Evolutionary conservation across 257 asterid genomes (phyloP), one percentile per base, ranked within the genome.

Genomic region (Penstemon newberryi): DNA sequence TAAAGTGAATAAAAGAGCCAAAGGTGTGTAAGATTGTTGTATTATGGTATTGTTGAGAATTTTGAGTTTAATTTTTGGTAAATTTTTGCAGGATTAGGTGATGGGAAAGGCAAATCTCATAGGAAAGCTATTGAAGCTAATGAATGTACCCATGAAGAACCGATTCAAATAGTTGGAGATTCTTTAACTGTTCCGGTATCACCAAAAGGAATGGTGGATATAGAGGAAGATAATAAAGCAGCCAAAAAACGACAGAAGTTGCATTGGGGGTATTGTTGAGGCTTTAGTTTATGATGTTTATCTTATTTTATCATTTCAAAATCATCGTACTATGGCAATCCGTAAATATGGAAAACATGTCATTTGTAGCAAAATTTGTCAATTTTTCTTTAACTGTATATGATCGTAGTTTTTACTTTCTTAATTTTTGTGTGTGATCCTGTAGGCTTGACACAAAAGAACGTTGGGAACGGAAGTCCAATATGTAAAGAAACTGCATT

Each of bases 381-480:
- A 62, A 4, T 12, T 12, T 63, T 18, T 36, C 4, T 5, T 7
- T 11, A 42, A 49, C 53, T 60, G 43, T 44, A 13, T 60, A 40
- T 41, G 10, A 15, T 45, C 42, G 13, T 66, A 56, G 18, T 77
- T 45, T 61, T 1, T 53, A 46, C 9, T 38, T 70, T 52, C 41
- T 36, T 55, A 57, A 44, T 64, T 66, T 69, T 39, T 70, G 36
- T 72, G 11, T n/a, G 64, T 5, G 11, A 70, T 54, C 60, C 11
- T 63, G 59, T 19, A 88, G 97, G 82, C 96, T 91, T 52, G 97
- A 86, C 73, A 73, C 89, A 3, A 91, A 84, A 72, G 92, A 88
- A 75, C 80, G 92, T 70, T 91, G 96, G 97, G 97, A 91, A 73
- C 88, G 90, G 74, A 91, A 91, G 78, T 82, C 97, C 75, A 91